A percentile compares a stretch with the other conserved stretches of the same genome.
phyloP scores from a whole-genome alignment of 805 yeast species.

The Alloascoidea africana region DNA sequence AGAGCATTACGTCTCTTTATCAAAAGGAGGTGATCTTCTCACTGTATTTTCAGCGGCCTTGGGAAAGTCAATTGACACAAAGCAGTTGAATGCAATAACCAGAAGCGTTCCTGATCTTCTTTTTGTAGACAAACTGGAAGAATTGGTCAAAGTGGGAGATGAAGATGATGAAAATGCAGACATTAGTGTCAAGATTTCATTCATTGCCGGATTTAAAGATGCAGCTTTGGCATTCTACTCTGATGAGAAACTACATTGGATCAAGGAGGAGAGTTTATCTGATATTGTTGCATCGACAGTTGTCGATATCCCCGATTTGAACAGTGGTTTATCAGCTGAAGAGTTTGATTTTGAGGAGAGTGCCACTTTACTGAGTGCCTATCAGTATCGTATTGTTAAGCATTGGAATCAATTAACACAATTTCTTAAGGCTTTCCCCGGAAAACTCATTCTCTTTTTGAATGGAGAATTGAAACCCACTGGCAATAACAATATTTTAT shows the following conservation, averaged over 20 bases:
- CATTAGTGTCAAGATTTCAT: background rate
- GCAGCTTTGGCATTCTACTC: background rate
- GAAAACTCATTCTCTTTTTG: constrained; percentile 5
- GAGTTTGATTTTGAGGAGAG: constrained; percentile 15
- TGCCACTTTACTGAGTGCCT: constrained; percentile 13
- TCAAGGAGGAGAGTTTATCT: constrained; percentile 14
- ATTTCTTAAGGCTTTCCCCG: constrained; percentile 6
- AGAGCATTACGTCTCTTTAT: no score
- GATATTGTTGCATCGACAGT: constrained; percentile 11
- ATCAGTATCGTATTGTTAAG: constrained; percentile 11
- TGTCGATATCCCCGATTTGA: constrained; percentile 12
- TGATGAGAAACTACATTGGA: background rate
- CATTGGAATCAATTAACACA: constrained; percentile 12
- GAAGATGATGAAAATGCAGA: no score
- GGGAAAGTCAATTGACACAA: background rate
- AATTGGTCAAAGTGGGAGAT: no score
- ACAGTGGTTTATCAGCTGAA: constrained; percentile 11
- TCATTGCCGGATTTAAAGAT: background rate
- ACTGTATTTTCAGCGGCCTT: background rate
- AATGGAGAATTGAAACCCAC: constrained; percentile 7
- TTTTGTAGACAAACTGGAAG: background rate
- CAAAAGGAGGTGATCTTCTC: background rate
- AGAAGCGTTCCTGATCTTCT: background rate
- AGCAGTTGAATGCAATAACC: background rate
- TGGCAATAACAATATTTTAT: constrained; percentile 10